phyloP scores from a whole-genome alignment of 2,329 filamentous ascomycete species.

The Ceratocystiopsis sp. region DNA sequence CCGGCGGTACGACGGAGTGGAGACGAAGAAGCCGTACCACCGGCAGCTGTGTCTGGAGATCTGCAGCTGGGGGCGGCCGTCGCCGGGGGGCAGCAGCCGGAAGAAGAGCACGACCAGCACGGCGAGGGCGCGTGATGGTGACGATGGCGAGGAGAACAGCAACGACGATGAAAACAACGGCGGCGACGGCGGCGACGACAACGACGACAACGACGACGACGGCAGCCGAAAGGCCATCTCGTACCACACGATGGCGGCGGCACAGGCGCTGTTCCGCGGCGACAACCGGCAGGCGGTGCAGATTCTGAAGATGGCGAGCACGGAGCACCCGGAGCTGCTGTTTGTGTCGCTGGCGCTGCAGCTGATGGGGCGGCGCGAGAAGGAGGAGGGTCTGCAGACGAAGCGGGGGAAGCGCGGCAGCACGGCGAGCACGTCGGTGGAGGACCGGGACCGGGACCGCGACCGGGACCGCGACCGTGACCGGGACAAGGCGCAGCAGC shows the following conservation, averaged over 20 bases:
- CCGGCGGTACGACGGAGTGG: conserved; percentile 18
- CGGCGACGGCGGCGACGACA: too few species aligned
- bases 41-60: conserved; percentile 60
- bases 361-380: conserved; percentile 36
- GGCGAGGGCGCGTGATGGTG: too few species aligned
- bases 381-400: conserved; percentile 15
- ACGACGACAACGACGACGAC: background rate
- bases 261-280: conserved; percentile 58
- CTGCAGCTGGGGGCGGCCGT: conserved; percentile 50
- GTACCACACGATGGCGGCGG: conserved; percentile 56
- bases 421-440: background rate
- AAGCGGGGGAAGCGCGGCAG: conserved; percentile 12
- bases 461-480: background rate
- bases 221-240: conserved; percentile 27
- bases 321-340: conserved; percentile 43
- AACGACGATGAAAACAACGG: background rate
- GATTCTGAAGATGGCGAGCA: conserved; percentile 50
- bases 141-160: too few species aligned
- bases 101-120: background rate
- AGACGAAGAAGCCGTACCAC: conserved; percentile 44
- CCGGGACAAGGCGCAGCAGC: conserved; percentile 15
- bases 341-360: conserved; percentile 53
- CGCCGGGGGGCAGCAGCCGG: background rate
- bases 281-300: conserved; percentile 51
- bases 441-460: too few species aligned